A percentile compares a stretch with the other conserved stretches of the same genome.
Conservation (phyloP, 2,329 filamentous ascomycete genomes). For the Aspergillus glaucus region DNA sequence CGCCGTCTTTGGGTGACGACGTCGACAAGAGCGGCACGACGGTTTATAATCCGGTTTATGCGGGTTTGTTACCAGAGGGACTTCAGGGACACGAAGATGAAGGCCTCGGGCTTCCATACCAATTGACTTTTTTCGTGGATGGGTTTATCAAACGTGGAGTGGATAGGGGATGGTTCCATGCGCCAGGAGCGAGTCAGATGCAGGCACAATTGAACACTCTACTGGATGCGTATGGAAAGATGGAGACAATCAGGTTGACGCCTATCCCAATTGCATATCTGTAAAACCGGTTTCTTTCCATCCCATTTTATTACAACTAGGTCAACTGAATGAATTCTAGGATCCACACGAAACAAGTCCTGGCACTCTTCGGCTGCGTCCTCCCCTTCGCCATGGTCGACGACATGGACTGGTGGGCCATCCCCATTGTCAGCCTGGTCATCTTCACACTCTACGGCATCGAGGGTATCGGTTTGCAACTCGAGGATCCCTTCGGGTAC, state of each 20-base stretch:
- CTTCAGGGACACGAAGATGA: constrained; percentile 52
- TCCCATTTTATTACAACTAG: background rate
- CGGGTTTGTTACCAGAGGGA: constrained; percentile 44
- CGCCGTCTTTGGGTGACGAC: constrained; percentile 20
- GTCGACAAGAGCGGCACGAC: constrained; percentile 23
- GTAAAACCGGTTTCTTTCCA: constrained; percentile 16
- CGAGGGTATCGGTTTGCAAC: constrained; percentile 56
- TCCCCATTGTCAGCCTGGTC: constrained; percentile 54
- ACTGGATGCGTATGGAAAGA: constrained; percentile 53
- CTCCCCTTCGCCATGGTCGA: constrained; percentile 59
- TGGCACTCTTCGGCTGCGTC: constrained; percentile 55
- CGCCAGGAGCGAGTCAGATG: constrained; percentile 53
- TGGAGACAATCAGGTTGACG: constrained; percentile 62
- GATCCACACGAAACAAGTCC: constrained; percentile 59
- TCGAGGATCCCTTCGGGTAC: constrained; percentile 62
- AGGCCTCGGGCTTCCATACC: constrained; percentile 54
- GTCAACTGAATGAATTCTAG: constrained; percentile 18
- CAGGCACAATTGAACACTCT: constrained; percentile 52
- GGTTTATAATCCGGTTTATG: constrained; percentile 43
- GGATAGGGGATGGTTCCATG: constrained; percentile 54
- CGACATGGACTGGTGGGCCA: constrained; percentile 57
- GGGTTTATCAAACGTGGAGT: constrained; percentile 53
- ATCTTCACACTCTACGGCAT: constrained; percentile 61
- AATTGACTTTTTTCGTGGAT: constrained; percentile 56
- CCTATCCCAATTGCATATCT: constrained; percentile 59